phyloP scores from a whole-genome alignment of 106 monocot genomes.

The Narthecium ossifragum region DNA sequence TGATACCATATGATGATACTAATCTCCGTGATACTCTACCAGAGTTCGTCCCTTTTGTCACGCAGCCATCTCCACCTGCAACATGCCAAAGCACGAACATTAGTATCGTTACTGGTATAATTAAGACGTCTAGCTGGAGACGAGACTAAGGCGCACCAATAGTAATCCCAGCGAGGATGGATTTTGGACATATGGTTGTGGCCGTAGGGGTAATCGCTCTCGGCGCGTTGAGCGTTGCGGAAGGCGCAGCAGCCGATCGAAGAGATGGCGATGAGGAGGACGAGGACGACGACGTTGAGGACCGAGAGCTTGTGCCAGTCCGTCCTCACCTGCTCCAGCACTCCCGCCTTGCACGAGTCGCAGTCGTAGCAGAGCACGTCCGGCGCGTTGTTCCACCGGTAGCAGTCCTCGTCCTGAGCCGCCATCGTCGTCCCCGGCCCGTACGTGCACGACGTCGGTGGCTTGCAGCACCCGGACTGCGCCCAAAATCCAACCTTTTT shows the following conservation, averaged over 20 bases:
- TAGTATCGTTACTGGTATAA: too few relatives aligned
- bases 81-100: too few relatives aligned
- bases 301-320: conserved; percentile 88
- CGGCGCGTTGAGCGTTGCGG: conserved; percentile 50
- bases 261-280: conserved; percentile 71
- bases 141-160: conserved; percentile 24
- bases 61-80: conserved; percentile 39
- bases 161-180: conserved; percentile 80
- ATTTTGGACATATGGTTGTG: conserved; percentile 66
- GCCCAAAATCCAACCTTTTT: too few relatives aligned
- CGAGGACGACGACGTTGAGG: conserved; percentile 62
- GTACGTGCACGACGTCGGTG: conserved; percentile 85
- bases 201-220: conserved; percentile 48
- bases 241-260: conserved; percentile 91
- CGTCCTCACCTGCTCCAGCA: conserved; percentile 67
- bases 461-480: conserved; percentile 98
- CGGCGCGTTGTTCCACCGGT: conserved; percentile 75
- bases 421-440: conserved; percentile 20
- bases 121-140: not conserved
- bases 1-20: too few relatives aligned
- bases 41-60: conserved; percentile 30
- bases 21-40: not conserved
- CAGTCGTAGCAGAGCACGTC: conserved; percentile 76
- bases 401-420: conserved; percentile 78
- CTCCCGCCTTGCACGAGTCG: conserved; percentile 90